Evolutionary conservation across 1,284 basidiomycete species (phyloP).

Genomic region (Puccinia polysora): DNA sequence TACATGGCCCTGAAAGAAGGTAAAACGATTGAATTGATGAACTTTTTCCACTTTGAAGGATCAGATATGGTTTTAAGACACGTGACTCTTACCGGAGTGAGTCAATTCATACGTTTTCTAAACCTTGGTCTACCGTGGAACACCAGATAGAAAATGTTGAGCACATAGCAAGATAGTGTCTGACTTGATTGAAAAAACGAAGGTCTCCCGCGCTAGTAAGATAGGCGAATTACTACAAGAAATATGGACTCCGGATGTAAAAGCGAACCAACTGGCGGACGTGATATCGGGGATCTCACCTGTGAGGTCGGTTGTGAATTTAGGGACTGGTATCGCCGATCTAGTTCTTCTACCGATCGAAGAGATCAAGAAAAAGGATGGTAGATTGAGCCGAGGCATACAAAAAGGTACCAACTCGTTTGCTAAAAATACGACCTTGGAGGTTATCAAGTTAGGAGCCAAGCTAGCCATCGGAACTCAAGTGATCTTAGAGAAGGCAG

Average conservation of each 20-base stretch:
- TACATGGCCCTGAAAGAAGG: slow-evolving; percentile 87
- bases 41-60: slow-evolving; percentile 99
- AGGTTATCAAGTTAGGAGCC: slow-evolving; percentile 92
- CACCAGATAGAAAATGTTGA: no score
- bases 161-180: not conserved
- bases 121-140: not conserved
- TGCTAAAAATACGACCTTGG: slow-evolving; percentile 84
- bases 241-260: slow-evolving; percentile 98
- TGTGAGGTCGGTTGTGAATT: slow-evolving; percentile 89
- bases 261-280: slow-evolving; percentile 93
- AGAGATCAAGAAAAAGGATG: slow-evolving; percentile 89
- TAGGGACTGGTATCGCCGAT: slow-evolving; percentile 92
- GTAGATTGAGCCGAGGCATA: slow-evolving; percentile 83
- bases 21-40: slow-evolving; percentile 93
- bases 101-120: not conserved
- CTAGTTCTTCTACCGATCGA: slow-evolving; percentile 90
- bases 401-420: slow-evolving; percentile 89
- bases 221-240: slow-evolving; percentile 84
- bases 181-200: not conserved
- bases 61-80: slow-evolving; percentile 95
- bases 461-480: slow-evolving; percentile 92
- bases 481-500: slow-evolving; percentile 90
- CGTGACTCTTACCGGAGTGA: slow-evolving; percentile 71
- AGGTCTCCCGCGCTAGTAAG: slow-evolving; percentile 69
- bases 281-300: slow-evolving; percentile 96